Conservation (phyloP, 2,329 filamentous ascomycete genomes). For the Thyridium curvatum region DNA sequence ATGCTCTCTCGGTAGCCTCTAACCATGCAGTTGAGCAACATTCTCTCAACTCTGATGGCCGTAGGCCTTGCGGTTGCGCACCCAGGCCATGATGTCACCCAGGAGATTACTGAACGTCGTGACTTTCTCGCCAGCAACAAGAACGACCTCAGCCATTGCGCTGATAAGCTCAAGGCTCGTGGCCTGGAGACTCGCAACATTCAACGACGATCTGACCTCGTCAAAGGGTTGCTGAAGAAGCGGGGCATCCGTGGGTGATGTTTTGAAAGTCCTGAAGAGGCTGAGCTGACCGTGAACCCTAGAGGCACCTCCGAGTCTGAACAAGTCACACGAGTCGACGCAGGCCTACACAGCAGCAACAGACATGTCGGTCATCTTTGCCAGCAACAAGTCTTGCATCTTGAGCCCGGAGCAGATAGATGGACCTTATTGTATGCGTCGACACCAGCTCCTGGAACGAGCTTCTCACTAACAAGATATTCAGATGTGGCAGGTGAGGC, state of each 20-base stretch:
- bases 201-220: constrained; percentile 25
- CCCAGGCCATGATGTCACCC: constrained; percentile 31
- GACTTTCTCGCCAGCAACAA: constrained; percentile 24
- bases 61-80: constrained; percentile 20
- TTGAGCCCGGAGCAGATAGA: constrained; percentile 46
- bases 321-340: constrained; percentile 30
- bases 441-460: too few species aligned
- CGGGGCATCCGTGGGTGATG: constrained; percentile 14
- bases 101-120: constrained; percentile 33
- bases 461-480: too few species aligned
- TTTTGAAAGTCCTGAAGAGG: too few species aligned
- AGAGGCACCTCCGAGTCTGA: constrained; percentile 13
- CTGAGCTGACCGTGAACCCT: too few species aligned
- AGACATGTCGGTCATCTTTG: constrained; percentile 28
- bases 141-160: constrained; percentile 28
- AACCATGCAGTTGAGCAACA: constrained; percentile 17
- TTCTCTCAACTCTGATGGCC: constrained; percentile 14
- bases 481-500: constrained; percentile 42
- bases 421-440: constrained; percentile 43
- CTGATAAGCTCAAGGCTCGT: constrained; percentile 29
- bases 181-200: constrained; percentile 27
- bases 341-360: constrained; percentile 24
- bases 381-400: constrained; percentile 37
- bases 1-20: too few species aligned
- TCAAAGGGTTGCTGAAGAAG: constrained; percentile 22